phyloP scores from a whole-genome alignment of 192 early-diverging fungal genomes.

The Backusella macrospora region DNA sequence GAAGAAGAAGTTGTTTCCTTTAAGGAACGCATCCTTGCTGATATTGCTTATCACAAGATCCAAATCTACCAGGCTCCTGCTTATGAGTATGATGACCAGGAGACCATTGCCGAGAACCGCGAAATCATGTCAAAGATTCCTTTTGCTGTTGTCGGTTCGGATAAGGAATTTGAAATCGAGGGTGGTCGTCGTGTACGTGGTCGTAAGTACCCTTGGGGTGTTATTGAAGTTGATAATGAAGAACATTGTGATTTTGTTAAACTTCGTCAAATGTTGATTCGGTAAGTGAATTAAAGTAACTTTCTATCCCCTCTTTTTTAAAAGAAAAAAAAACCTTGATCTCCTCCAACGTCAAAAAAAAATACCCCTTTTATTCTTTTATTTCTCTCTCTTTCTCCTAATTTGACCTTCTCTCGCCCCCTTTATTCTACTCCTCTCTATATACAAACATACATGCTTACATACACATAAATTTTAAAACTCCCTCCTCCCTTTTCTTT shows the following conservation, averaged over 20 bases:
- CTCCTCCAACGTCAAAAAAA: not conserved
- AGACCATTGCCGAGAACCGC: slow-evolving; percentile 79
- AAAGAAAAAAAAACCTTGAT: not conserved
- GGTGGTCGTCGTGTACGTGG: slow-evolving; percentile 91
- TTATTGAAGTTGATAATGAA: slow-evolving; percentile 97
- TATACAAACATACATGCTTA: not conserved
- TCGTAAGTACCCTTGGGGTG: slow-evolving; percentile 90
- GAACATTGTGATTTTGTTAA: slow-evolving; percentile 97
- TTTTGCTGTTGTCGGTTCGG: slow-evolving; percentile 93
- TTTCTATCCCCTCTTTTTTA: not conserved
- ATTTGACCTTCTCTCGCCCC: not conserved
- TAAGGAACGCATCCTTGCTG: slow-evolving; percentile 85
- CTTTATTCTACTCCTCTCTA: not conserved
- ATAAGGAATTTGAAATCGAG: slow-evolving; percentile 80
- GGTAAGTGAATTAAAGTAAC: slow-evolving; percentile 32
- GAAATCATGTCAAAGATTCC: slow-evolving; percentile 92
- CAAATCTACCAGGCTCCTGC: slow-evolving; percentile 85
- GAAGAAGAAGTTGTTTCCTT: slow-evolving; percentile 77
- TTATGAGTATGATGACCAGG: slow-evolving; percentile 85
- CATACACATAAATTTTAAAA: not conserved
- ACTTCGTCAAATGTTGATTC: slow-evolving; percentile 88
- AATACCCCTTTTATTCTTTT: not conserved
- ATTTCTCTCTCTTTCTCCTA: not conserved
- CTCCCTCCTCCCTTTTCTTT: not conserved
- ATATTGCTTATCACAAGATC: slow-evolving; percentile 84